Conservation (phyloP, 1,284 basidiomycete species). For the Tilletia walkeri region DNA sequence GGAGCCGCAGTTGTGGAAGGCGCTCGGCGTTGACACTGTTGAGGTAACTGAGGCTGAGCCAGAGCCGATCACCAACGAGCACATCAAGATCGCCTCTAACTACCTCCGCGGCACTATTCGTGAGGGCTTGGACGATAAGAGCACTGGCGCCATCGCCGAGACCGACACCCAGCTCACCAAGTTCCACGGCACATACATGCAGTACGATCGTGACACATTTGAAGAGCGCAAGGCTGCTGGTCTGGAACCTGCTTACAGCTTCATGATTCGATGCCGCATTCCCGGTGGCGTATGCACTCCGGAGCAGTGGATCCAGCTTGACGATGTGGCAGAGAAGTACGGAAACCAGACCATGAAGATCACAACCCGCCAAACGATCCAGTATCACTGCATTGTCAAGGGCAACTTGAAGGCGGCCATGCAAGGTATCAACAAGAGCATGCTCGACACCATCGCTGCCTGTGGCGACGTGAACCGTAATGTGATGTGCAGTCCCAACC, state of each 20-base stretch:
- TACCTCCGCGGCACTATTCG: conserved; percentile 93
- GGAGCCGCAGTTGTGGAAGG: conserved; percentile 92
- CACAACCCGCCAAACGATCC: conserved; percentile 97
- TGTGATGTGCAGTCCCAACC: conserved; percentile 89
- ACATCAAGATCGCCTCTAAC: conserved; percentile 95
- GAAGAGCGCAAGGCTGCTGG: conserved; percentile 92
- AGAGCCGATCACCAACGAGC: conserved; percentile 96
- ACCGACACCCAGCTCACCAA: conserved; percentile 94
- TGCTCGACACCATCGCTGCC: conserved; percentile 94
- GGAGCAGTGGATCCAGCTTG: conserved; percentile 90
- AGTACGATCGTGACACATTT: conserved; percentile 94
- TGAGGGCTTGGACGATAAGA: conserved; percentile 79
- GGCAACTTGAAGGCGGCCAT: conserved; percentile 91
- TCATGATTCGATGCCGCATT: conserved; percentile 98
- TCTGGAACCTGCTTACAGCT: conserved; percentile 90
- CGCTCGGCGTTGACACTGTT: conserved; percentile 83
- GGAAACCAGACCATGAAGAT: conserved; percentile 94
- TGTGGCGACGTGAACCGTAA: conserved; percentile 97
- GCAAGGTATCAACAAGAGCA: conserved; percentile 86
- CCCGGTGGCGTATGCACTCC: conserved; percentile 91
- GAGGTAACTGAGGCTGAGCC: conserved; percentile 90
- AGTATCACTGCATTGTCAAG: conserved; percentile 99
- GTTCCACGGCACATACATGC: conserved; percentile 75
- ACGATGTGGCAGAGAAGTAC: conserved; percentile 91
- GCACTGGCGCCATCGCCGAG: conserved; percentile 83